Evolutionary conservation across 225 moss, liverwort and hornwort species (phyloP), one percentile per base, ranked within the genome.

Genomic region (Physcomitrium patens): DNA sequence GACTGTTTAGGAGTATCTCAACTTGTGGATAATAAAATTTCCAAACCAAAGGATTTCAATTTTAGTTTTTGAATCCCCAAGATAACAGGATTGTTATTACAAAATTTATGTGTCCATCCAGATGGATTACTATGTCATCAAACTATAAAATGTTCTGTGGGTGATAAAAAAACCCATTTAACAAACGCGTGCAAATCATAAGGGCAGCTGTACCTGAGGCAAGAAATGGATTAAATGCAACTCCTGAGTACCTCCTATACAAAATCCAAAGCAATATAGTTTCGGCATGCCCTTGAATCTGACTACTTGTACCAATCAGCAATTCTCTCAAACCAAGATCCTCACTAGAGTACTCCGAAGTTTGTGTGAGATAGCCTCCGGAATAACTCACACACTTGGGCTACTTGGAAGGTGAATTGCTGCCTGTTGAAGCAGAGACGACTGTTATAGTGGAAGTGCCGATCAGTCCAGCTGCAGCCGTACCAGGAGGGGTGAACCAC

Each of bases 401-500:
- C 67, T 71, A 13, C 22, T 53, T 22, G 3, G 64, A 17, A 23
- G 68, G 37, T 62, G 53, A 1, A 67, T 8, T 27, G 23, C 7
- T 47, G 64, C 5, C 59, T 52, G 64, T 53, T 58, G 71, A 74
- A 23, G 68, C 20, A 24, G 77, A 57, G 70, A 68, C 75, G 49
- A 22, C 52, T 20, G 67, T 69, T 44, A 6, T 15, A 1, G 73
- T 67, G 26, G 27, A 48, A 57, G 79, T 23, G 18, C 54, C 74
- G 68, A 7, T 46, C 9, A 53, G 10, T 20, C 61, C 43, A 65
- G 73, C 63, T 41, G 73, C 57, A 14, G 47, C 37, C 20, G 42
- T 70, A 5, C 77, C 82, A 61, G 75, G 76, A 61, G 84, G 77
- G 43, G 56, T 80, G 24, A 82, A 85, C 94, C 94, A 92, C 22